Conservation (phyloP, 805 yeast species). For the Priceomyces melissophilus region DNA sequence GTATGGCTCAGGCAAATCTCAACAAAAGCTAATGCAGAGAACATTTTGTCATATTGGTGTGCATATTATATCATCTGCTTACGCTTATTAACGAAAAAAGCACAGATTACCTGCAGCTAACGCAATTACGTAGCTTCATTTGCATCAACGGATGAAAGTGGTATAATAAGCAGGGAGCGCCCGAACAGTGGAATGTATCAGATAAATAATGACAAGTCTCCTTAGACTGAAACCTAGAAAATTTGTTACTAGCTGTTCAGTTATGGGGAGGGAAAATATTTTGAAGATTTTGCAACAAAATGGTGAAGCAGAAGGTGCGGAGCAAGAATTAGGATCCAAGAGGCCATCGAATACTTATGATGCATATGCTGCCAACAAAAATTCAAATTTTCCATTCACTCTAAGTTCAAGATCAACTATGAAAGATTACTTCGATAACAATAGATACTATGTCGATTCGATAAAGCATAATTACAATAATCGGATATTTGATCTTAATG, state of each 20-base stretch:
- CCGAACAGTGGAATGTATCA: not conserved
- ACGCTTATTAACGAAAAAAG: not conserved
- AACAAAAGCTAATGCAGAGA: not conserved
- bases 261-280: conserved; percentile 42
- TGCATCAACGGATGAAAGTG: conserved; percentile 1
- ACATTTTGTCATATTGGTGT: not conserved
- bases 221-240: conserved; percentile 2
- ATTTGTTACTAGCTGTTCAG: not conserved
- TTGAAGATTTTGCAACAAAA: conserved; percentile 11
- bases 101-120: conserved; percentile 5
- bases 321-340: not conserved
- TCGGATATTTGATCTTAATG: conserved; percentile 58
- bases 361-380: not conserved
- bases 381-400: conserved; percentile 40
- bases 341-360: not conserved
- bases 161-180: not conserved
- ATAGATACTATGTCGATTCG: conserved; percentile 43
- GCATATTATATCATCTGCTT: not conserved
- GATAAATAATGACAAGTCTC: conserved; percentile 2
- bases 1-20: not conserved
- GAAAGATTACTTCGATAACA: conserved; percentile 47
- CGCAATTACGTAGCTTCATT: conserved; percentile 2
- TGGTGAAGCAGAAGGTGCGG: not conserved
- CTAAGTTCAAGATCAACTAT: conserved; percentile 47
- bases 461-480: conserved; percentile 50